Evolutionary conservation across 495 filamentous ascomycete species (phyloP), one percentile per base, ranked within the genome.

Genomic region (Lasiosphaeria miniovina): DNA sequence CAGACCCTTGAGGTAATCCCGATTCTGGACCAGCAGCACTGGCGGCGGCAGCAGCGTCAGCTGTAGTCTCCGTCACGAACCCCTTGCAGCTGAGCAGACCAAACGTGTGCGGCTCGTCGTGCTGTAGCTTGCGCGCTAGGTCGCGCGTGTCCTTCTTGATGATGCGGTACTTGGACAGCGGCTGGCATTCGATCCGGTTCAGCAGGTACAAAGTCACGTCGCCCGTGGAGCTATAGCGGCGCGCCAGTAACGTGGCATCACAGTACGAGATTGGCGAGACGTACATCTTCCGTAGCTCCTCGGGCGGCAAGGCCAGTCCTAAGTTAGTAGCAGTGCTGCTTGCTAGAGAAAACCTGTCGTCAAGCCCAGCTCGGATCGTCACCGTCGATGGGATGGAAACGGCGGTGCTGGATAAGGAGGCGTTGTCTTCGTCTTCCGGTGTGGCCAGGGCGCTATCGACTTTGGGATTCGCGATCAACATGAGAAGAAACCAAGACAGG

Each of bases 1-100:
- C 24, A 2, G 24, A 24, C 24, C 24, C 24, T 24, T 24, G 24
- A 24, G 43, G 43, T 46, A 46, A 11, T 9, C 12, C 7, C 15
- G 12, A 12, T 41, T 41, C 38, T 3, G 12, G 8, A 41, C 8
- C 8, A 0, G 8, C 2, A 12, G 8, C 38, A 12, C 12, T 41
- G 3, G 0, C 38, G 38, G 7, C 12, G 38, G 8, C 38, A 41
- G 38, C 7, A 8, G 8, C 38, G 12, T n/a, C 11, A 46, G 11
- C 15, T 5, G 0, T 46, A 3, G 1, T n/a, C 43, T 46, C 43
- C 2, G 43, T 46, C 43, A 48, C 43, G 36, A 54, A 45, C 11
- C 82, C 82, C 38, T 69, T 66, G 62, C 82, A 84, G 14, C 63
- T 57, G 7, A 85, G 73, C 43, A 85, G 73, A 32, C 81, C 78